Conservation (phyloP, 148 eudicot genomes). For the Suaeda aralocaspica region DNA sequence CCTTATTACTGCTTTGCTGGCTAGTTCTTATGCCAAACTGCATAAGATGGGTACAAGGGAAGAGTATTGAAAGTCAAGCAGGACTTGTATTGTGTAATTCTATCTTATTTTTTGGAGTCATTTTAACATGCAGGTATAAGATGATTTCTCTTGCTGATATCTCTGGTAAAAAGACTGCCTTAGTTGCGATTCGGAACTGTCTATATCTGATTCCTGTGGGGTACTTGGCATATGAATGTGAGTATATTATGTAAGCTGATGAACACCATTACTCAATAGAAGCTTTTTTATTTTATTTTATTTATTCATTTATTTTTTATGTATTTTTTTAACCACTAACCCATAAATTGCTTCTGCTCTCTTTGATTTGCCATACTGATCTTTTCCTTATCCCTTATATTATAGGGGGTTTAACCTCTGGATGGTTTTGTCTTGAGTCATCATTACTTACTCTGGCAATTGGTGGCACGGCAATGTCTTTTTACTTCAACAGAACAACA, state of each 20-base stretch:
- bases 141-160: conserved; percentile 82
- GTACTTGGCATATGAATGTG: conserved; percentile 90
- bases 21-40: too few species aligned
- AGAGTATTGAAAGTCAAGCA: background rate
- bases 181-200: conserved; percentile 94
- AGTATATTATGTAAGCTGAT: conserved; percentile 28
- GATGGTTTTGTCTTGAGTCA: conserved; percentile 94
- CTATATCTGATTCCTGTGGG: conserved; percentile 86
- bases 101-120: conserved; percentile 7
- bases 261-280: background rate
- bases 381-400: background rate
- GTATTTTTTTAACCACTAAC: too few species aligned
- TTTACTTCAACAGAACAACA: conserved; percentile 62
- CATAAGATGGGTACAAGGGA: conserved; percentile 2
- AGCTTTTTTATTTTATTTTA: background rate
- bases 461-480: conserved; percentile 59
- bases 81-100: background rate
- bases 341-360: background rate
- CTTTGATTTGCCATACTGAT: background rate
- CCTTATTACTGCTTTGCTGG: too few species aligned
- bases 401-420: conserved; percentile 90
- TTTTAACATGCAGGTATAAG: conserved; percentile 54
- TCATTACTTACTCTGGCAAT: conserved; percentile 76
- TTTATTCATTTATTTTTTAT: background rate
- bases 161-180: conserved; percentile 79